These are phyloP conservation scores for Pisolithus marmoratus DNA, from an alignment of 768 basidiomycete genomes.

Conservation along the genomic window DNA sequence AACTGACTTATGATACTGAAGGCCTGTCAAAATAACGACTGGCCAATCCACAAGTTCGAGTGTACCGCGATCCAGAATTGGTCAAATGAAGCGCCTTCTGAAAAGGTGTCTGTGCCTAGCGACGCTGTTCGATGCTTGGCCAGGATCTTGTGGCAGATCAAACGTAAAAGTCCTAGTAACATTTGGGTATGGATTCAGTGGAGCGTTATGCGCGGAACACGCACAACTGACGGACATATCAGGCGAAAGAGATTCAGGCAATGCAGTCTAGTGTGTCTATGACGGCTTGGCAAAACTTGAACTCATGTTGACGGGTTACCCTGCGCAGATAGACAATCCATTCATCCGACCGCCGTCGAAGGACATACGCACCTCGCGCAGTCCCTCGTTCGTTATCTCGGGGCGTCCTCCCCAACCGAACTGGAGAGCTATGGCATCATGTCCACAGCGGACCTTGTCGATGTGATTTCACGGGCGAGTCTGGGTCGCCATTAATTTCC, in stretches of 20 bases:
- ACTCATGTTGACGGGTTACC: neutral
- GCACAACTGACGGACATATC: neutral
- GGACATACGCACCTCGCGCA: conserved; percentile 68
- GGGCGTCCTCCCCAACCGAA: conserved; percentile 51
- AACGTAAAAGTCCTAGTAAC: conserved; percentile 48
- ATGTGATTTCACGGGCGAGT: conserved; percentile 65
- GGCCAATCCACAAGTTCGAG: conserved; percentile 73
- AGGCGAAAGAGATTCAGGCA: conserved; percentile 60
- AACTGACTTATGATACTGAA: conserved; percentile 21
- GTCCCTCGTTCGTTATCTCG: conserved; percentile 66
- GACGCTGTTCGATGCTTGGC: conserved; percentile 80
- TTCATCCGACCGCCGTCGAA: conserved; percentile 45
- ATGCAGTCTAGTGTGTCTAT: conserved; percentile 70
- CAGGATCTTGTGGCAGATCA: conserved; percentile 62
- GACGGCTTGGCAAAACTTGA: neutral
- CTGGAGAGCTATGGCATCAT: conserved; percentile 51
- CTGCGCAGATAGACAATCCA: conserved; percentile 48
- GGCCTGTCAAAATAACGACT: conserved; percentile 70
- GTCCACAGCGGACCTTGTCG: conserved; percentile 59
- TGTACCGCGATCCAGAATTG: conserved; percentile 63
- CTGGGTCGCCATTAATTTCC: neutral
- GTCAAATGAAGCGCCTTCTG: conserved; percentile 45
- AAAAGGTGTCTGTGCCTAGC: conserved; percentile 49
- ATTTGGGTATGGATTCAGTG: conserved; percentile 44
- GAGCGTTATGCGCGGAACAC: neutral